These are phyloP conservation scores for Ascochyta rabiei DNA, from an alignment of 2,329 filamentous ascomycete species.

Conservation along the genomic window DNA sequence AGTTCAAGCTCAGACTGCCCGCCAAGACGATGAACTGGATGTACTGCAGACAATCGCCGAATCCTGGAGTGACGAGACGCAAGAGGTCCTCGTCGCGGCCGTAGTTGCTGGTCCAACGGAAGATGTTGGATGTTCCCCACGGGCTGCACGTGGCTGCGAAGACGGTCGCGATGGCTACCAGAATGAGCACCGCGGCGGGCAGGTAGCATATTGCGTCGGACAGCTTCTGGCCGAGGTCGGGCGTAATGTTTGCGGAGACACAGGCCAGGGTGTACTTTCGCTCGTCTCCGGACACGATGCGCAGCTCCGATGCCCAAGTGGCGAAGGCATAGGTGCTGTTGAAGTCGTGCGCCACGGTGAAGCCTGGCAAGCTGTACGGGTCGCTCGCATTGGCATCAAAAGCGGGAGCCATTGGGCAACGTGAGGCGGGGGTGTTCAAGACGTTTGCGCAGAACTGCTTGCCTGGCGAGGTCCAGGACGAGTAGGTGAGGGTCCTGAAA, in stretches of 20 bases:
- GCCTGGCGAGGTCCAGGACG: constrained; percentile 63
- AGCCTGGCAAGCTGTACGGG: constrained; percentile 67
- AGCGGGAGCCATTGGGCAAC: constrained; percentile 77
- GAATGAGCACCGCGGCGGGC: constrained; percentile 76
- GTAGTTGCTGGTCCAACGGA: constrained; percentile 98
- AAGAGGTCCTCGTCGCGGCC: constrained; percentile 91
- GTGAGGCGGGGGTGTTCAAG: constrained; percentile 53
- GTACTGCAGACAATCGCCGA: constrained; percentile 95
- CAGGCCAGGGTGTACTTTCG: constrained; percentile 73
- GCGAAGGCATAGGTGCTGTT: constrained; percentile 84
- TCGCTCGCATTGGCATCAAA: constrained; percentile 66
- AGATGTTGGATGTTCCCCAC: constrained; percentile 89
- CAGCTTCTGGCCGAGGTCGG: constrained; percentile 74
- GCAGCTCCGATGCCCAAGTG: constrained; percentile 75
- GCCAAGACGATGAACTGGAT: constrained; percentile 91
- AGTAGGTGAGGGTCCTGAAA: constrained; percentile 78
- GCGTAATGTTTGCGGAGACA: constrained; percentile 81
- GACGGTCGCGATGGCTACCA: constrained; percentile 82
- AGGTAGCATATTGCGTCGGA: constrained; percentile 75
- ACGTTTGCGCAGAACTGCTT: constrained; percentile 68
- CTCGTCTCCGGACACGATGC: constrained; percentile 75
- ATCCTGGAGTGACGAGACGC: constrained; percentile 90
- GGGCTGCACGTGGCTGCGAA: constrained; percentile 88
- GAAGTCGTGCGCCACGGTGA: constrained; percentile 76
- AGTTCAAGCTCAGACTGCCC: constrained; percentile 83